A percentile compares a stretch with the other conserved stretches of the same genome.
phyloP scores from a whole-genome alignment of 257 asterid species.

The Plantago major region DNA sequence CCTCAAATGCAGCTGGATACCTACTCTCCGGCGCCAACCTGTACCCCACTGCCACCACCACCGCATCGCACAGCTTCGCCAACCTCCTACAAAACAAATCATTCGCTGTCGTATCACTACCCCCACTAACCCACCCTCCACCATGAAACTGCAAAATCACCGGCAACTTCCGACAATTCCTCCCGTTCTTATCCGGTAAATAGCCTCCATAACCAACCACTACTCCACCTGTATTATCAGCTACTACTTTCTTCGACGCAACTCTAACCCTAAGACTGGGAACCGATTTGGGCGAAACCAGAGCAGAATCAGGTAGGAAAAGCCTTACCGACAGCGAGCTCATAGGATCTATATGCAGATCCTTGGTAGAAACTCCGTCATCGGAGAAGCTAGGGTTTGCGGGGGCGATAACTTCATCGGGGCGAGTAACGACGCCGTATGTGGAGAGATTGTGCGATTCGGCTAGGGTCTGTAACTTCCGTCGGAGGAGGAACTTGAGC shows the following conservation, averaged over 20 bases:
- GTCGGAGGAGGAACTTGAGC: conserved; percentile 67
- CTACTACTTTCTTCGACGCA: conserved; percentile 20
- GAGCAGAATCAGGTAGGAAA: conserved; percentile 66
- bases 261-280: conserved; percentile 35
- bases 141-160: conserved; percentile 86
- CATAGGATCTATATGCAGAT: conserved; percentile 65
- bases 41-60: conserved; percentile 80
- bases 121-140: conserved; percentile 83
- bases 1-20: conserved; percentile 85
- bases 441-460: conserved; percentile 25
- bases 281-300: conserved; percentile 31
- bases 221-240: too few species aligned
- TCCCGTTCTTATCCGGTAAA: conserved; percentile 42
- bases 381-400: conserved; percentile 59
- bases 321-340: conserved; percentile 62
- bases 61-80: conserved; percentile 71
- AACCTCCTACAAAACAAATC: conserved; percentile 72
- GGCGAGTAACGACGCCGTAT: conserved; percentile 55
- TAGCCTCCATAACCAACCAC: conserved; percentile 55
- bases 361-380: conserved; percentile 82
- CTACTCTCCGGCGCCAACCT: conserved; percentile 86
- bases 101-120: conserved; percentile 56
- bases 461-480: conserved; percentile 43
- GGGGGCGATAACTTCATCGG: conserved; percentile 49
- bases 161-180: conserved; percentile 60